Evolutionary conservation across 345 rosid species (phyloP).

Genomic region (Moricandia arvensis): DNA sequence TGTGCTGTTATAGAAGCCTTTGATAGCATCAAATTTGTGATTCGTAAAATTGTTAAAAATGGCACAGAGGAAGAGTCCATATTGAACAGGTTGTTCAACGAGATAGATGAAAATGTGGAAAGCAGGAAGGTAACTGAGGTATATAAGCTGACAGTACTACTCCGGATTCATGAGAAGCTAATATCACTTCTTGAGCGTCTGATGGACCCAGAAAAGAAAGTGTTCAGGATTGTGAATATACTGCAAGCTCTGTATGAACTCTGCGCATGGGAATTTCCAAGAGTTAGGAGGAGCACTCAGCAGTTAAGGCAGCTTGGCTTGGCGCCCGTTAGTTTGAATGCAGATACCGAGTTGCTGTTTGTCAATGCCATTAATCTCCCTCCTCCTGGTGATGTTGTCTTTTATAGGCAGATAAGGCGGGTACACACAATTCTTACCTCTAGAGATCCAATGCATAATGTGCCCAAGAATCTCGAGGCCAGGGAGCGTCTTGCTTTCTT

Average conservation of each 20-base stretch:
- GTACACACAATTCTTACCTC: constrained; percentile 73
- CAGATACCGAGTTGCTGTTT: constrained; percentile 65
- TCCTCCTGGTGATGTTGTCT: constrained; percentile 53
- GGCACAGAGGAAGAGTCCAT: constrained; percentile 65
- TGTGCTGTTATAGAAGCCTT: constrained; percentile 91
- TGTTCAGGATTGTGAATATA: constrained; percentile 55
- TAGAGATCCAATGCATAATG: constrained; percentile 77
- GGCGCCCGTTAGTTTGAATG: constrained; percentile 45
- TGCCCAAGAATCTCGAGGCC: constrained; percentile 80
- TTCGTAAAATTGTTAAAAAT: constrained; percentile 50
- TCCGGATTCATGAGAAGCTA: constrained; percentile 60
- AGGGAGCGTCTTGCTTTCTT: constrained; percentile 88
- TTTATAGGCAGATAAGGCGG: constrained; percentile 70
- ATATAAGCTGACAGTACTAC: constrained; percentile 50
- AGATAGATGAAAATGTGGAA: constrained; percentile 53
- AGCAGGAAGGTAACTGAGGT: constrained; percentile 44
- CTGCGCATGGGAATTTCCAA: constrained; percentile 61
- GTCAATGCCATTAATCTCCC: constrained; percentile 71
- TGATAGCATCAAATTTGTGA: constrained; percentile 71
- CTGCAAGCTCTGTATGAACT: constrained; percentile 85
- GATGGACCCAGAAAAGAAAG: constrained; percentile 52
- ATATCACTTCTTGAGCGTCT: constrained; percentile 63
- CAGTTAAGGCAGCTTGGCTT: constrained; percentile 61
- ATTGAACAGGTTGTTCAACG: constrained; percentile 46
- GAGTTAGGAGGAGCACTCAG: constrained; percentile 23